A percentile compares a stretch with the other conserved stretches of the same genome.
phyloP scores from a whole-genome alignment of 2,329 filamentous ascomycete genomes.

The Arthrobotrys sinensis region DNA sequence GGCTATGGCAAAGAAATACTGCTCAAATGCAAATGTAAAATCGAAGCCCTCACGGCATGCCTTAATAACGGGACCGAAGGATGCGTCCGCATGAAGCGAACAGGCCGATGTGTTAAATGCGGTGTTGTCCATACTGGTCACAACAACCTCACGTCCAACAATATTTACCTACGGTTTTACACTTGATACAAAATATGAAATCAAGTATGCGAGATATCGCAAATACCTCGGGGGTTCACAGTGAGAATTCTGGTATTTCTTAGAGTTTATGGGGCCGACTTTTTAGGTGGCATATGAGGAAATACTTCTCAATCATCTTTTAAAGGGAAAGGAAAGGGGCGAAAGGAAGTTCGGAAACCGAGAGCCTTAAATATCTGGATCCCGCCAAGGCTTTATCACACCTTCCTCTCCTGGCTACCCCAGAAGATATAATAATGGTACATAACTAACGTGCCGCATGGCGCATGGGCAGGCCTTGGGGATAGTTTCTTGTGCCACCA shows the following conservation, averaged over 20 bases:
- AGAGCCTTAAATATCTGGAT: constrained; percentile 9
- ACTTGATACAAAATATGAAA: constrained; percentile 7
- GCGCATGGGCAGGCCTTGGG: too few relatives aligned
- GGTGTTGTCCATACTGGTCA: constrained; percentile 14
- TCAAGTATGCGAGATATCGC: constrained; percentile 24
- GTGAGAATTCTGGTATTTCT: constrained; percentile 26
- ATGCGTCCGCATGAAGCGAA: constrained; percentile 17
- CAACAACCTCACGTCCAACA: constrained; percentile 18
- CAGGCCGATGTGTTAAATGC: constrained; percentile 1
- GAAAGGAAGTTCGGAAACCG: constrained; percentile 5
- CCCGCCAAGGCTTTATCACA: background rate
- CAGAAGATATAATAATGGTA: background rate
- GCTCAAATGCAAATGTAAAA: constrained; percentile 52
- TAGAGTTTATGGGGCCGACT: constrained; percentile 8
- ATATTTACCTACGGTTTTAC: constrained; percentile 33
- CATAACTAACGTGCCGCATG: too few relatives aligned
- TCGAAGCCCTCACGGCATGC: constrained; percentile 47
- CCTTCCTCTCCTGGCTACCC: background rate
- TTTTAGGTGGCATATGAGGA: constrained; percentile 28
- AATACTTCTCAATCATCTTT: constrained; percentile 43
- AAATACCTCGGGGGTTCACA: constrained; percentile 39
- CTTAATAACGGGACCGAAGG: constrained; percentile 37
- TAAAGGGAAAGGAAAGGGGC: constrained; percentile 9
- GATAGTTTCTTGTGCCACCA: too few relatives aligned
- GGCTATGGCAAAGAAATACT: constrained; percentile 41